phyloP scores from a whole-genome alignment of 176 grass and related monocot species.

The Lolium multiflorum region DNA sequence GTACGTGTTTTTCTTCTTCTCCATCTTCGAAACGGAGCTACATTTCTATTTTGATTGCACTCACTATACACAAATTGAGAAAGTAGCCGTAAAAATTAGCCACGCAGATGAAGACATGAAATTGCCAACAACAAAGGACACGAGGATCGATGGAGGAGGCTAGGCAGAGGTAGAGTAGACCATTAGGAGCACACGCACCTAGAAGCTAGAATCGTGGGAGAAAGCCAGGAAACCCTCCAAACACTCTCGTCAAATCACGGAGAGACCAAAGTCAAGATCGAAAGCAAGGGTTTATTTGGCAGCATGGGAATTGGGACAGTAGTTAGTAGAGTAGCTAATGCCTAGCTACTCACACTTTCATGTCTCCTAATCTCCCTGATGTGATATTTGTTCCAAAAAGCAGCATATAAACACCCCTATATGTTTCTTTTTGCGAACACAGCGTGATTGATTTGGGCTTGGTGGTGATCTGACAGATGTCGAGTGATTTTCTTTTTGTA shows the following conservation, averaged over 20 bases:
- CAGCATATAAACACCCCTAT: not conserved
- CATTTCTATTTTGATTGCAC: too few species aligned
- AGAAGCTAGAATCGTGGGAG: slow-evolving; percentile 50
- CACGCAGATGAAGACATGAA: not conserved
- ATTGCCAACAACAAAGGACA: not conserved
- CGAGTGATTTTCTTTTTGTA: not conserved
- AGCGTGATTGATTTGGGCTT: slow-evolving; percentile 14
- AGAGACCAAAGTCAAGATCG: slow-evolving; percentile 12
- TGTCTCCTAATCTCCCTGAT: slow-evolving; percentile 17
- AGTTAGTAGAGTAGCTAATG: slow-evolving; percentile 1
- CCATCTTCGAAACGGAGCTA: not conserved
- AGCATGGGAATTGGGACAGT: not conserved
- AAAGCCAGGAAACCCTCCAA: slow-evolving; percentile 63
- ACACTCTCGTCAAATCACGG: slow-evolving; percentile 30
- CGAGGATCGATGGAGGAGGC: not conserved
- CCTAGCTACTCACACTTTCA: not conserved
- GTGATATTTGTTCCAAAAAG: slow-evolving; percentile 48
- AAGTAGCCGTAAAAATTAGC: not conserved
- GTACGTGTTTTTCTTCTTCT: too few species aligned
- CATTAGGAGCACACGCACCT: slow-evolving; percentile 20
- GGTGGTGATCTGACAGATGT: not conserved
- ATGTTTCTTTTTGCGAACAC: slow-evolving; percentile 11
- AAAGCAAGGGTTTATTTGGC: not conserved
- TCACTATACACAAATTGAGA: not conserved
- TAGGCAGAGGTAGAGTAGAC: not conserved